Conservation (phyloP, 495 filamentous ascomycete genomes). For the Bacidia gigantensis region DNA sequence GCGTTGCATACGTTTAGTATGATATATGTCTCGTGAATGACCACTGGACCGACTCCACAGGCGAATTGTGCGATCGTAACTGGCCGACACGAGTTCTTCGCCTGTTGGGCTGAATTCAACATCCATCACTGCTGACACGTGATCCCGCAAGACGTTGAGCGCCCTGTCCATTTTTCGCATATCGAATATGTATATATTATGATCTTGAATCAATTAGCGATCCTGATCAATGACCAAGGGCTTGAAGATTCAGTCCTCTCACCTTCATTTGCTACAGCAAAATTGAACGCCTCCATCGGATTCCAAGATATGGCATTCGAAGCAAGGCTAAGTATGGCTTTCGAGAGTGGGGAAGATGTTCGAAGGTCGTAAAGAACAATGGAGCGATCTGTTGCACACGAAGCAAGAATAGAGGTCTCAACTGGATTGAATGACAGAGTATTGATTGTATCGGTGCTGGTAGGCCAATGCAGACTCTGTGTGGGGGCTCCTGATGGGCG, state of each 20-base stretch:
- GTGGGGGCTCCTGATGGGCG: constrained; percentile 56
- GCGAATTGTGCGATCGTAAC: constrained; percentile 70
- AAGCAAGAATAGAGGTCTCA: constrained; percentile 81
- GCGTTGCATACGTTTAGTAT: constrained; percentile 93
- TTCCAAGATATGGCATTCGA: constrained; percentile 87
- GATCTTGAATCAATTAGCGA: no score
- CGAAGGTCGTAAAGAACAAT: constrained; percentile 83
- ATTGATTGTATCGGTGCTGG: constrained; percentile 80
- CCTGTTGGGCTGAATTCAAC: constrained; percentile 92
- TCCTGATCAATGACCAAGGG: no score
- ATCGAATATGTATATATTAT: constrained; percentile 73
- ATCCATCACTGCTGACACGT: constrained; percentile 94
- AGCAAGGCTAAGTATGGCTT: constrained; percentile 63
- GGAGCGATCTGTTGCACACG: constrained; percentile 68
- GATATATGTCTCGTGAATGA: constrained; percentile 85
- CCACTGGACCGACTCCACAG: constrained; percentile 70
- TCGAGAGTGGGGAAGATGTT: constrained; percentile 68
- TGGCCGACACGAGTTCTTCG: constrained; percentile 80
- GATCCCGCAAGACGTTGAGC: constrained; percentile 85
- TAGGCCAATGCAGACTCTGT: constrained; percentile 77
- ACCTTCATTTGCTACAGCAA: constrained; percentile 65
- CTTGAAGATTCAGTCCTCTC: no score
- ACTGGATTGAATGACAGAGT: constrained; percentile 82
- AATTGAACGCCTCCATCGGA: constrained; percentile 90
- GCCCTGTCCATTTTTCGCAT: constrained; percentile 74